phyloP scores from a whole-genome alignment of 306 rosid species.

The Glycine soja region DNA sequence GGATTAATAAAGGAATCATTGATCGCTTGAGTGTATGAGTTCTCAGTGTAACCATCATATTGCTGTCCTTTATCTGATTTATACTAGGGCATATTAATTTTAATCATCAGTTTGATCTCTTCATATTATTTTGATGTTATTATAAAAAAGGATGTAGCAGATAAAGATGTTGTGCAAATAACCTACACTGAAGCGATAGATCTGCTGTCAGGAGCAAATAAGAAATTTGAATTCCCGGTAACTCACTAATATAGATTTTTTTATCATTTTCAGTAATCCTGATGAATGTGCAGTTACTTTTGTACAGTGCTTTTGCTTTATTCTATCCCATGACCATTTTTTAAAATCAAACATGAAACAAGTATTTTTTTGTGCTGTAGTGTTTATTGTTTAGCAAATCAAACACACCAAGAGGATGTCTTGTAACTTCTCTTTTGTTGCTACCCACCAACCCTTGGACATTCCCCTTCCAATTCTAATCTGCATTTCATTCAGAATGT shows the following conservation, averaged over 20 bases:
- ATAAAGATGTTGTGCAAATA: slow-evolving; percentile 79
- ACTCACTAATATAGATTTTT: neutral
- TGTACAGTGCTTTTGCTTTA: neutral
- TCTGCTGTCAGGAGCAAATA: slow-evolving; percentile 77
- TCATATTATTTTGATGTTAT: slow-evolving; percentile 33
- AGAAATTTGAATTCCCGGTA: slow-evolving; percentile 98
- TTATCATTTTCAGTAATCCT: slow-evolving; percentile 21
- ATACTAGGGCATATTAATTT: slow-evolving; percentile 17
- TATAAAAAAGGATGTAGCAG: slow-evolving; percentile 76
- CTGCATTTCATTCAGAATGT: too few relatives aligned
- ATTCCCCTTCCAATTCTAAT: slow-evolving; percentile 1
- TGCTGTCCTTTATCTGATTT: slow-evolving; percentile 38
- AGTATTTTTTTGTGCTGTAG: neutral
- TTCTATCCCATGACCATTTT: neutral
- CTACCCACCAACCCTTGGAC: neutral
- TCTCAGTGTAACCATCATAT: slow-evolving; percentile 58
- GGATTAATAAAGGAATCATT: slow-evolving; percentile 94
- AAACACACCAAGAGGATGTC: neutral
- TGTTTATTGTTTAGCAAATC: neutral
- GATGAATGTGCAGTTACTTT: slow-evolving; percentile 1
- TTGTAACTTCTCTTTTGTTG: neutral
- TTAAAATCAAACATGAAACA: neutral
- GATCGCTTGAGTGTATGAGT: slow-evolving; percentile 87
- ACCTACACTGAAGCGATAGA: slow-evolving; percentile 89
- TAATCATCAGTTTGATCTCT: slow-evolving; percentile 13